Base-by-base conservation (phyloP, 306 rosid species). In the Sophora flavescens region DNA sequence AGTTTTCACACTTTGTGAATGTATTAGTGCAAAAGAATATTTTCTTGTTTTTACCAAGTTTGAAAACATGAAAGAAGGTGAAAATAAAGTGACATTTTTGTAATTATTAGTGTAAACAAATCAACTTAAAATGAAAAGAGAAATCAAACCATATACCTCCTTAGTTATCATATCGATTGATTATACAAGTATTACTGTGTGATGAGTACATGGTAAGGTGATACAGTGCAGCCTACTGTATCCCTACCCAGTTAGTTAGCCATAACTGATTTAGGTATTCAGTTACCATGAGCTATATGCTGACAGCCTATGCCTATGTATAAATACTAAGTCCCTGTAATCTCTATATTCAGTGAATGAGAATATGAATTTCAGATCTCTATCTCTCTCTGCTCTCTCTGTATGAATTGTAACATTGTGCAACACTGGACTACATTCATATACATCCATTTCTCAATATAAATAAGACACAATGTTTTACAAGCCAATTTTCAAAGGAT, bases 381-480 rank as follows among this genome's bases (percentile, higher is more conserved):
- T n/a, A n/a, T n/a, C n/a, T n/a, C n/a, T n/a, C n/a, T n/a, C n/a
- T n/a, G n/a, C n/a, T n/a, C n/a, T n/a, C n/a, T n/a, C n/a, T n/a
- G n/a, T n/a, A n/a, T n/a, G n/a, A n/a, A n/a, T n/a, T n/a, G n/a
- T n/a, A n/a, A n/a, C n/a, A n/a, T n/a, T 11, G 14, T 50, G 54
- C 54, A 13, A n/a, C 17, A 28, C 30, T 75, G 39, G 35, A 53
- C 13, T 28, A 36, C 54, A 54, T 41, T 51, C 39, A 42, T 45
- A 53, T 22, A 64, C 16, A 9, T 39, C n/a, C 63, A 62, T 33
- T 36, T 63, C 53, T 75, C 42, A 36, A 45, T 50, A n/a, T 51
- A 75, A 22, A 48, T 6, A 69, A 68, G 33, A 45, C 51, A 45
- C 13, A 45, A n/a, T 1, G 2, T 28, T 2, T 28, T 28, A 28